Conservation (phyloP, 2,329 filamentous ascomycete genomes). For the Thelonectria olida region DNA sequence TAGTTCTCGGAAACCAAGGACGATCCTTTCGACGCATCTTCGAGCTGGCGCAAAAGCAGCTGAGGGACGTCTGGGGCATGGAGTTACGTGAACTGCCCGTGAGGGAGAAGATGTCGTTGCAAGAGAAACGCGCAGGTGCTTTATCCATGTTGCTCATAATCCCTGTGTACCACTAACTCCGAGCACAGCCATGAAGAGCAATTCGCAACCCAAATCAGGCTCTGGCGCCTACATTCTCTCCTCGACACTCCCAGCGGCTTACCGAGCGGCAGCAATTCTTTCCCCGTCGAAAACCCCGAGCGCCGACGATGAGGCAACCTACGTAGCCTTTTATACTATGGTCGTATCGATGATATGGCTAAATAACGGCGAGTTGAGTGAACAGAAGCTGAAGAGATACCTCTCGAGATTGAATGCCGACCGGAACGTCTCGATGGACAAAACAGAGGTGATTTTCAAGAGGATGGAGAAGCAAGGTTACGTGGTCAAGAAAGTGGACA, state of each 20-base stretch:
- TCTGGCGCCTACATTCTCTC: conserved; percentile 82
- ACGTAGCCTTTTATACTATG: conserved; percentile 82
- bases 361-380: conserved; percentile 76
- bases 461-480: conserved; percentile 86
- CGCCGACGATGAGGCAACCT: conserved; percentile 76
- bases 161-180: conserved; percentile 18
- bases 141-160: neutral
- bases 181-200: conserved; percentile 51
- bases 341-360: conserved; percentile 81
- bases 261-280: conserved; percentile 73
- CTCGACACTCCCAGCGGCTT: conserved; percentile 74
- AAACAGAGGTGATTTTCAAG: conserved; percentile 78
- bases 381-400: conserved; percentile 81
- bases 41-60: conserved; percentile 75
- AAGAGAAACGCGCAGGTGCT: conserved; percentile 78
- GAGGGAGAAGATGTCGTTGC: conserved; percentile 82
- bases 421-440: conserved; percentile 76
- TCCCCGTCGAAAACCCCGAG: conserved; percentile 73
- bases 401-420: conserved; percentile 80
- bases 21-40: conserved; percentile 83
- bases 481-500: conserved; percentile 77
- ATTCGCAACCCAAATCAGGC: conserved; percentile 61
- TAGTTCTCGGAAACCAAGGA: conserved; percentile 76
- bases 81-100: conserved; percentile 84
- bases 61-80: conserved; percentile 87